Conservation (phyloP, 192 early-diverging fungal species). For the Piromyces finnis region DNA sequence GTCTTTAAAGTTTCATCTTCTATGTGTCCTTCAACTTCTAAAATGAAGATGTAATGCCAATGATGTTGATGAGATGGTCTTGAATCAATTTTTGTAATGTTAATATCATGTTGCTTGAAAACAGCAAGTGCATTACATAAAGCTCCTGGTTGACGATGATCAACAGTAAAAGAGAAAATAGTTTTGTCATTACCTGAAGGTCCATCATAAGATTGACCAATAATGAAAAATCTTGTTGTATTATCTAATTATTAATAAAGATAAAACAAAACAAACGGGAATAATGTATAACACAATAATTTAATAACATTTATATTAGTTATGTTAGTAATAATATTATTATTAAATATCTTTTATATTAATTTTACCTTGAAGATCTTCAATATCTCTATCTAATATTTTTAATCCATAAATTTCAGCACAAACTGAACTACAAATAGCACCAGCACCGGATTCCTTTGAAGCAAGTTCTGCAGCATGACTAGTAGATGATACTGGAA, state of each 20-base stretch:
- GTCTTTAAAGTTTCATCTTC: slow-evolving; percentile 39
- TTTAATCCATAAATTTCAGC: slow-evolving; percentile 62
- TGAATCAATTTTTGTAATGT: slow-evolving; percentile 82
- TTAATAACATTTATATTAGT: no score
- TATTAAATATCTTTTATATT: no score
- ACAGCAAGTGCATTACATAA: slow-evolving; percentile 62
- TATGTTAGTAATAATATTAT: neutral
- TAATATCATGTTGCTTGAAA: slow-evolving; percentile 62
- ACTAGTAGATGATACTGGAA: slow-evolving; percentile 64
- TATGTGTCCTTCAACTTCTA: slow-evolving; percentile 72
- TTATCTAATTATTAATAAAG: slow-evolving; percentile 44
- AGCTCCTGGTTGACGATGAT: slow-evolving; percentile 72
- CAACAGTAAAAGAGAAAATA: slow-evolving; percentile 73
- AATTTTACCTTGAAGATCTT: slow-evolving; percentile 40
- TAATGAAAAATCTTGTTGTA: slow-evolving; percentile 81
- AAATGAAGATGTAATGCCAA: slow-evolving; percentile 90
- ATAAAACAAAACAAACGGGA: no score
- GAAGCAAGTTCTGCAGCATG: slow-evolving; percentile 76
- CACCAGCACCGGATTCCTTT: slow-evolving; percentile 53
- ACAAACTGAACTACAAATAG: slow-evolving; percentile 63
- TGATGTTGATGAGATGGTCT: slow-evolving; percentile 56
- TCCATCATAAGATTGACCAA: slow-evolving; percentile 44
- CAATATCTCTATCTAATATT: slow-evolving; percentile 56
- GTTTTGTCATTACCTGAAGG: slow-evolving; percentile 60
- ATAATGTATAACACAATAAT: no score